Conservation (phyloP, 75 land plant species). For the Cunninghamia lanceolata region DNA sequence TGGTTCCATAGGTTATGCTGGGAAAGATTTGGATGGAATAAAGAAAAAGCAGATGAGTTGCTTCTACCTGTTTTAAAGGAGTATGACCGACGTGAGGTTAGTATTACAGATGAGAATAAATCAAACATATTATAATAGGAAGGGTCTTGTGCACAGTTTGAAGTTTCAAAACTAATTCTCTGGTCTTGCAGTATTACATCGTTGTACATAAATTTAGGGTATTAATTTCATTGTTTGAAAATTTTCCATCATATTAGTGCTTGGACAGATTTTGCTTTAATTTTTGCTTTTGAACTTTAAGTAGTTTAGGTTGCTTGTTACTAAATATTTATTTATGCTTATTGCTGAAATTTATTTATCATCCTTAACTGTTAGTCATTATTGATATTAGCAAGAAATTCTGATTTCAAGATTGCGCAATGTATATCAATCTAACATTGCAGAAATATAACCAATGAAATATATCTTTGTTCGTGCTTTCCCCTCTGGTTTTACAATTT, state of each 20-base stretch:
- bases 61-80: slow-evolving; percentile 92
- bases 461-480: not conserved
- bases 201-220: not conserved
- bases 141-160: not conserved
- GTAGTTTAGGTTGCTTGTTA: not conserved
- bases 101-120: not conserved
- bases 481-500: not conserved
- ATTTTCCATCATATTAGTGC: not conserved
- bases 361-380: not conserved
- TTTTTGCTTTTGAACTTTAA: not conserved
- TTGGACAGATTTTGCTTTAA: not conserved
- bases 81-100: slow-evolving; percentile 92
- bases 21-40: slow-evolving; percentile 91
- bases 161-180: not conserved
- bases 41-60: slow-evolving; percentile 87
- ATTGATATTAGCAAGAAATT: not conserved
- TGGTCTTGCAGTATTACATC: not conserved
- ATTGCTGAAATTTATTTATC: not conserved
- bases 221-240: not conserved
- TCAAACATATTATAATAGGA: not conserved
- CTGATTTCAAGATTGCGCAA: not conserved
- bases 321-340: not conserved
- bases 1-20: slow-evolving; percentile 69
- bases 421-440: not conserved
- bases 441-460: not conserved